These are phyloP conservation scores for Nectriaceae sp. DNA, from an alignment of 2,329 filamentous ascomycete genomes.

Conservation along the genomic window DNA sequence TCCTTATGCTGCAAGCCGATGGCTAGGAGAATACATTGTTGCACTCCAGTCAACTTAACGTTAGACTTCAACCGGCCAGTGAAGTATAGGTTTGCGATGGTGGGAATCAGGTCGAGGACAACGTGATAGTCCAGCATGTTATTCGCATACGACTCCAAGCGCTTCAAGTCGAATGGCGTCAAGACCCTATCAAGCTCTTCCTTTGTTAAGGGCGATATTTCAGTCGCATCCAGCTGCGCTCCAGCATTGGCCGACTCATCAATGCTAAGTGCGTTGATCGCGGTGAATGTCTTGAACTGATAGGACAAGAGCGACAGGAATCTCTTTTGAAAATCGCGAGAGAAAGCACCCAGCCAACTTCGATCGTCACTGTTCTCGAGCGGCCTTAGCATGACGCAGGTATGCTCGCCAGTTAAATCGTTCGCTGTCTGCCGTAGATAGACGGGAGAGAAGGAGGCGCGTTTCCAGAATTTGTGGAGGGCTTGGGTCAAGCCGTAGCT, in stretches of 20 bases:
- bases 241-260: conserved; percentile 81
- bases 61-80: conserved; percentile 67
- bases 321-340: conserved; percentile 91
- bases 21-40: conserved; percentile 85
- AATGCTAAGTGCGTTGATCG: conserved; percentile 79
- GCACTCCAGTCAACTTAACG: conserved; percentile 77
- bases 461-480: conserved; percentile 97
- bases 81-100: conserved; percentile 83
- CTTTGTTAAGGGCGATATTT: conserved; percentile 65
- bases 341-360: conserved; percentile 87
- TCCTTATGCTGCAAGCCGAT: conserved; percentile 90
- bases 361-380: conserved; percentile 68
- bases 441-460: conserved; percentile 80
- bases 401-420: conserved; percentile 95
- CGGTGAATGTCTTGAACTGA: conserved; percentile 82
- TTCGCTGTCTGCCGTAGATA: conserved; percentile 96
- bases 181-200: conserved; percentile 74
- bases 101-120: conserved; percentile 88
- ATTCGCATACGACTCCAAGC: conserved; percentile 91
- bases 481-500: conserved; percentile 87
- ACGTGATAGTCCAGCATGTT: conserved; percentile 98
- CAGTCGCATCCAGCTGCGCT: conserved; percentile 61
- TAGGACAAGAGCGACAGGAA: conserved; percentile 90
- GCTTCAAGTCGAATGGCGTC: conserved; percentile 92
- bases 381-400: conserved; percentile 93